Evolutionary conservation across 2,329 filamentous ascomycete genomes (phyloP).

Genomic region (Colletotrichum gloeosporioides): DNA sequence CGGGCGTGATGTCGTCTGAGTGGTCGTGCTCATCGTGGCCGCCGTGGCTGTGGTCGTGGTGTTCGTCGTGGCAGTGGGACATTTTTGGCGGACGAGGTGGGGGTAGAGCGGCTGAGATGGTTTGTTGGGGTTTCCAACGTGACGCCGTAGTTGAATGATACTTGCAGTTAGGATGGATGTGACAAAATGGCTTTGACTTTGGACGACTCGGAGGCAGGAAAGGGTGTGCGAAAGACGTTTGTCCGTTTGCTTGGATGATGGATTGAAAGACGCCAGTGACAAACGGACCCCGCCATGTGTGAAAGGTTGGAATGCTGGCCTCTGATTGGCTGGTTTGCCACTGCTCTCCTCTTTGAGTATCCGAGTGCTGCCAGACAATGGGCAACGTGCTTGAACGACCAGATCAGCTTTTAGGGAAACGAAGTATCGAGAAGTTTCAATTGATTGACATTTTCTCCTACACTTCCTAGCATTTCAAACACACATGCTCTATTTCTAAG

Average conservation of each 20-base stretch:
- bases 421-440: accelerated
- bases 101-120: background rate
- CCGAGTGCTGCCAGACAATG: background rate
- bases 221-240: background rate
- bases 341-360: background rate
- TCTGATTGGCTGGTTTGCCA: background rate
- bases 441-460: too few species aligned
- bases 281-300: background rate
- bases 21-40: constrained; percentile 77
- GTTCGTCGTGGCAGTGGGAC: constrained; percentile 59
- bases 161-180: background rate
- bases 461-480: background rate
- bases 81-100: constrained; percentile 26
- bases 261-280: background rate
- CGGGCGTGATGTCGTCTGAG: constrained; percentile 89
- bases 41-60: constrained; percentile 55
- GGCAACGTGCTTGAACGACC: background rate
- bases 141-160: too few species aligned
- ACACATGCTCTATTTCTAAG: background rate
- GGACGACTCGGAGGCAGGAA: background rate
- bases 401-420: background rate
- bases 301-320: background rate
- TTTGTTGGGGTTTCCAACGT: background rate
- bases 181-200: background rate
- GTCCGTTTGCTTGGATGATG: background rate